Evolutionary conservation across 805 yeast genomes (phyloP), one percentile per base, ranked within the genome.

Genomic region (Nakazawaea sp.): DNA sequence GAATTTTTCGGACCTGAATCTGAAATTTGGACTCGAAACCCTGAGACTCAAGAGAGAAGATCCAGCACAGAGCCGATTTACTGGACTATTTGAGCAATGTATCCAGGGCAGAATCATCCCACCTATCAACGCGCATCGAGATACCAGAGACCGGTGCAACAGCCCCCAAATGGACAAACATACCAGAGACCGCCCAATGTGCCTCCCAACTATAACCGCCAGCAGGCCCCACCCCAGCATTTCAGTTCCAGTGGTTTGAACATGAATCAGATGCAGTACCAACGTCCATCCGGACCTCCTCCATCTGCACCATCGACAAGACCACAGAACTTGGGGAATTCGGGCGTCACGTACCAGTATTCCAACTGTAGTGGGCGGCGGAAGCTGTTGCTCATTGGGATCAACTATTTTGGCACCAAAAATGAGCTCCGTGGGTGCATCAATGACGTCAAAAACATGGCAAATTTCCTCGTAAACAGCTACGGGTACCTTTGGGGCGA

Each of bases 331-430:
- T 18, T 37, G 29, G 28, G 33, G 7, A 19, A 37, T 6, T 15
- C 34, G 13, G 36, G 36, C 15, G 11, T 32, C 17, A 27, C 18
- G 13, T 37, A 20, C 19, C 35, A 32, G 17, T 32, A 37, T 47
- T 7, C 90, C 9, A 70, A 75, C 48, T 81, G 89, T 62, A 61
- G 72, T 4, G 94, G 95, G 11, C 65, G 67, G 24, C 71, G 77
- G 43, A 86, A 85, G 58, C 95, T 95, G 2, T 54, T 86, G 38
- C 52, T 84, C 34, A 67, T 86, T 40, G 95, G 95, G 10, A 78
- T 81, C 55, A 86, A 86, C 59, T 86, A 86, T 57, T 64, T 73
- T 43, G 88, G 88, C 5, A 59, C 80, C 3, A 56, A 54, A 33
- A 79, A 75, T 50, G 72, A 67, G 43, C 59, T 86, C 32, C 64